Evolutionary conservation across 2,329 filamentous ascomycete genomes (phyloP).

Genomic region (Aspergillus sojae): DNA sequence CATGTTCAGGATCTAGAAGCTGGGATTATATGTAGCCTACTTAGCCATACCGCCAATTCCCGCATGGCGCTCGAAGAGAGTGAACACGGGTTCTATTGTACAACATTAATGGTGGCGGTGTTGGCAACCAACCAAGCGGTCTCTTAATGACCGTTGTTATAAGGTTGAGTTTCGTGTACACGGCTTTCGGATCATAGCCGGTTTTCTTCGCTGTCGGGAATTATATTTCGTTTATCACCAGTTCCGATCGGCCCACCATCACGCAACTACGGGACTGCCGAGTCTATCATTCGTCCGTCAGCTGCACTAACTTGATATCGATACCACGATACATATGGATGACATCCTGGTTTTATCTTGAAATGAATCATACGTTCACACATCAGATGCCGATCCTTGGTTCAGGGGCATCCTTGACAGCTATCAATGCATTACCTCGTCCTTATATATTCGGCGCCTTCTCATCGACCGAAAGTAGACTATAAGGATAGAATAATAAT

Average conservation of each 20-base stretch:
- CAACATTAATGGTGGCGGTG: not conserved
- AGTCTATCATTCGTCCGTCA: conserved; percentile 6
- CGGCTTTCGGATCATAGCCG: not conserved
- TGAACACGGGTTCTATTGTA: not conserved
- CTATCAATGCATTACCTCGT: not conserved
- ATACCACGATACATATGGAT: not conserved
- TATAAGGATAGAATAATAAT: not conserved
- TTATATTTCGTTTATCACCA: conserved; percentile 1
- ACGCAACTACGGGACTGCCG: conserved; percentile 7
- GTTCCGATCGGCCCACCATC: conserved; percentile 4
- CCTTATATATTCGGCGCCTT: not conserved
- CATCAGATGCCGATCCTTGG: not conserved
- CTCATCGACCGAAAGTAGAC: not conserved
- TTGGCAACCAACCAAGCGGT: not conserved
- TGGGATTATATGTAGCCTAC: not conserved
- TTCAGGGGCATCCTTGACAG: not conserved
- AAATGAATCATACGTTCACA: not conserved
- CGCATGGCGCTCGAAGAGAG: not conserved
- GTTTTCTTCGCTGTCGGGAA: not conserved
- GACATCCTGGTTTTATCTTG: not conserved
- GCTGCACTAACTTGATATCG: not conserved
- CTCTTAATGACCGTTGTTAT: not conserved
- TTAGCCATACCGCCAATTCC: not conserved
- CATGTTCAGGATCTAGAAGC: not conserved
- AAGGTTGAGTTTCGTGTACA: not conserved